A percentile compares a stretch with the other conserved stretches of the same genome.
These are phyloP conservation scores for Musa balbisiana DNA, from an alignment of 202 grass and related monocot species.

Conservation along the genomic window DNA sequence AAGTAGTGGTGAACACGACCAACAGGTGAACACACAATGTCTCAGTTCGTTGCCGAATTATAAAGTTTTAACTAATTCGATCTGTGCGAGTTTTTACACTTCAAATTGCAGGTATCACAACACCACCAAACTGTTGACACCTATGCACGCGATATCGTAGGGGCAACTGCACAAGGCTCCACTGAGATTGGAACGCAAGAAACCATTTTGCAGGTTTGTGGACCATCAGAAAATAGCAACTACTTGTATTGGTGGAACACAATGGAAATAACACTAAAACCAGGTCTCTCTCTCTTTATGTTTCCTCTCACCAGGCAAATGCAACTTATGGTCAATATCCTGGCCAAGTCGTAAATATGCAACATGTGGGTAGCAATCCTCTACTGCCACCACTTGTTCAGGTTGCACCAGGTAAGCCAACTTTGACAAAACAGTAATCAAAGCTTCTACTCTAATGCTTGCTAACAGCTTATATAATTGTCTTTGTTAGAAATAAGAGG, in stretches of 20 bases:
- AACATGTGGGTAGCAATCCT: constrained; percentile 2
- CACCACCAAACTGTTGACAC: background rate
- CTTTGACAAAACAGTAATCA: background rate
- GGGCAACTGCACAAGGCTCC: background rate
- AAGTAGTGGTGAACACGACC: background rate
- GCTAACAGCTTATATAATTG: background rate
- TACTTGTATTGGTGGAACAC: background rate
- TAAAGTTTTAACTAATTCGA: no score
- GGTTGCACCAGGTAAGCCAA: background rate
- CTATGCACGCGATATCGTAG: background rate
- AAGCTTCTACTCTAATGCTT: background rate
- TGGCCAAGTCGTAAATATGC: background rate
- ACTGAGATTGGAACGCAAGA: background rate
- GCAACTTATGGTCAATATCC: constrained; percentile 3
- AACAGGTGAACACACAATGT: constrained; percentile 1
- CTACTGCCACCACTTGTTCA: constrained; percentile 1
- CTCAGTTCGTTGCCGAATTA: no score
- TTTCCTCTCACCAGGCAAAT: constrained; percentile 5
- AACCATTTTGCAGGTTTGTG: constrained; percentile 3
- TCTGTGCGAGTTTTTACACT: background rate
- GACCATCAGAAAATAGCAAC: background rate
- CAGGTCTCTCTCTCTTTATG: background rate
- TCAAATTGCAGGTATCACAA: background rate
- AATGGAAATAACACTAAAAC: background rate
- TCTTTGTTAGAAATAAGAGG: background rate